Base-by-base conservation (phyloP, 305 asterid species). In the Fraxinus ornus region DNA sequence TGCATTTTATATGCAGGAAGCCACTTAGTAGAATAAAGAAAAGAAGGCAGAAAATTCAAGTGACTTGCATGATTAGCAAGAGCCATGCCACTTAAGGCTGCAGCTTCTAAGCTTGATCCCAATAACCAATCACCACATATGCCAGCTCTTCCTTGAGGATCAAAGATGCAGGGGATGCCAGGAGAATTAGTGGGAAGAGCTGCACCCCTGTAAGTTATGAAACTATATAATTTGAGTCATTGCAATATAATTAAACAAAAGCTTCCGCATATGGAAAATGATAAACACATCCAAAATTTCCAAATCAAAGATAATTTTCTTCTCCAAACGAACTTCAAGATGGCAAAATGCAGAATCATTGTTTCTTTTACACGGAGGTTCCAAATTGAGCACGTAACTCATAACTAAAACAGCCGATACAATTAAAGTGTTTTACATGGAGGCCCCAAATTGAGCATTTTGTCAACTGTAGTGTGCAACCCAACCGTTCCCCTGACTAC, bases 71-170 rank as follows among this genome's bases (percentile, higher is more conserved):
- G 97, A 90, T 94, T 91, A 88, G 98, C 99, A 76, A 96, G 94
- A 86, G 94, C 92, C 87, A 94, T 91, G 86, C 99, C 99, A 84
- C 99, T 96, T 86, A 93, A 87, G 60, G 97, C 98, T 79, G 99
- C 97, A 83, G 97, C 89, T 87, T 96, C 99, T 85, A 96, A 80
- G 87, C 94, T 96, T 77, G 98, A 96, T 35, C 99, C 99, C 81
- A 92, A 80, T 78, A 96, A 89, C 99, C 98, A 96, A 88, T 96
- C 99, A 83, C 99, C 98, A 73, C 99, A 96, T 75, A 96, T 92
- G 84, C 99, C 99, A 76, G 98, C 97, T 85, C 98, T 90, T 89
- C 99, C 99, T 77, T 24, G 90, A 77, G 99, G 95, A 90, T 96
- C 99, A 79, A 94, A 96, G 85, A 96, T 92, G 92, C 97, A 96